These are phyloP conservation scores for Diaporthe citri DNA, from an alignment of 2,329 filamentous ascomycete species.

Conservation along the genomic window DNA sequence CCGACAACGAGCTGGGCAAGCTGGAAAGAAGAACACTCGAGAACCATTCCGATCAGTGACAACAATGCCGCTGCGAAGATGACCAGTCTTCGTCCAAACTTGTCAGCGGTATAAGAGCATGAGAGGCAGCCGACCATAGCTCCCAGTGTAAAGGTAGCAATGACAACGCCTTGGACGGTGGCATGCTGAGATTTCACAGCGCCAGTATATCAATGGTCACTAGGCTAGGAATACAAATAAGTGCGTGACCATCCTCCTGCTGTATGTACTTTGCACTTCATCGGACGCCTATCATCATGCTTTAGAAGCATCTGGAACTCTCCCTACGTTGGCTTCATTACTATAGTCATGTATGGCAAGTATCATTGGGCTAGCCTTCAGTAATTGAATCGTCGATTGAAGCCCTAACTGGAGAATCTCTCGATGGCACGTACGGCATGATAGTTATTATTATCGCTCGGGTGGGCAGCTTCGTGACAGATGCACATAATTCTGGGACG, in stretches of 20 bases:
- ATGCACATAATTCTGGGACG: too few relatives aligned
- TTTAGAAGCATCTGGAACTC: too few relatives aligned
- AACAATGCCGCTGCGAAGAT: constrained; percentile 55
- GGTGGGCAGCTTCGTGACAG: too few relatives aligned
- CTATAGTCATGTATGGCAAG: too few relatives aligned
- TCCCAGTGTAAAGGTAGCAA: constrained; percentile 54
- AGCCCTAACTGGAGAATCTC: too few relatives aligned
- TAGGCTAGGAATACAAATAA: neutral
- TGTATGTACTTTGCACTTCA: neutral
- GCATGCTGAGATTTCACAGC: constrained; percentile 48
- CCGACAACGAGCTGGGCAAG: constrained; percentile 58
- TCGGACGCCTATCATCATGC: neutral
- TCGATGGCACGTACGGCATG: too few relatives aligned
- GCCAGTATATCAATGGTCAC: constrained; percentile 42
- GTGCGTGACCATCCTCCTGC: neutral
- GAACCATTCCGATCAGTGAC: constrained; percentile 57
- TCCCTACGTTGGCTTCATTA: too few relatives aligned
- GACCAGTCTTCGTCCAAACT: constrained; percentile 55
- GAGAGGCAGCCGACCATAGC: constrained; percentile 53
- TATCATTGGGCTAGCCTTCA: too few relatives aligned
- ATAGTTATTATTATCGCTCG: too few relatives aligned
- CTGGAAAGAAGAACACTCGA: constrained; percentile 54
- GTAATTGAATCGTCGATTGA: too few relatives aligned
- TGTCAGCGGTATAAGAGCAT: constrained; percentile 53
- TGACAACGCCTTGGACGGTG: constrained; percentile 53